phyloP scores from a whole-genome alignment of 768 basidiomycete genomes.

The Naganishia vishniacii region DNA sequence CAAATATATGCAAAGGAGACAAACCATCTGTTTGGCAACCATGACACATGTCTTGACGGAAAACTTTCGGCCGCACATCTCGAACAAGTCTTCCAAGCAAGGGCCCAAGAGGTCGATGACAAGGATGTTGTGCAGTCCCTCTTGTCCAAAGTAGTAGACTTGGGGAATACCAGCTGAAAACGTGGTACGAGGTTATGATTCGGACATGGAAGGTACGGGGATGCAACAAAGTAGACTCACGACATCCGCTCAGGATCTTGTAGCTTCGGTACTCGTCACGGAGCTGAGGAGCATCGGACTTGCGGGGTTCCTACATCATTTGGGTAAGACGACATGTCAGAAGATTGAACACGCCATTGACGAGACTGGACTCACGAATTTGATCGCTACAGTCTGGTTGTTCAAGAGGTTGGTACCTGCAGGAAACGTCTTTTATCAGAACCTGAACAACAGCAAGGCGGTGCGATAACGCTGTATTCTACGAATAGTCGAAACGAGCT shows the following conservation, averaged over 20 bases:
- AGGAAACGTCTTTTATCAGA: not conserved
- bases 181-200: no score
- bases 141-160: constrained; percentile 99
- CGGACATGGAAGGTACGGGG: no score
- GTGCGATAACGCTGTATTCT: constrained; percentile 20
- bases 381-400: constrained; percentile 98
- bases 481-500: not conserved
- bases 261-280: constrained; percentile 98
- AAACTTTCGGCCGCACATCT: constrained; percentile 98
- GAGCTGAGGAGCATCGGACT: constrained; percentile 96
- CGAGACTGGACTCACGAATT: constrained; percentile 72
- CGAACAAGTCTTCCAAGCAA: constrained; percentile 93
- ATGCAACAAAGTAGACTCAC: constrained; percentile 58
- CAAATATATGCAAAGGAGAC: constrained; percentile 36
- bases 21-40: constrained; percentile 97
- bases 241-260: constrained; percentile 83
- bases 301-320: constrained; percentile 56
- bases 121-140: constrained; percentile 95
- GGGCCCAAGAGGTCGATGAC: constrained; percentile 97
- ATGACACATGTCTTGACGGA: constrained; percentile 97
- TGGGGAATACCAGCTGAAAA: constrained; percentile 85
- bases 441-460: not conserved
- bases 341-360: not conserved
- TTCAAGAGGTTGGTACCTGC: constrained; percentile 95
- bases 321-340: not conserved